Base-by-base conservation (phyloP, 257 asterid species). In the Cinchona pubescens region DNA sequence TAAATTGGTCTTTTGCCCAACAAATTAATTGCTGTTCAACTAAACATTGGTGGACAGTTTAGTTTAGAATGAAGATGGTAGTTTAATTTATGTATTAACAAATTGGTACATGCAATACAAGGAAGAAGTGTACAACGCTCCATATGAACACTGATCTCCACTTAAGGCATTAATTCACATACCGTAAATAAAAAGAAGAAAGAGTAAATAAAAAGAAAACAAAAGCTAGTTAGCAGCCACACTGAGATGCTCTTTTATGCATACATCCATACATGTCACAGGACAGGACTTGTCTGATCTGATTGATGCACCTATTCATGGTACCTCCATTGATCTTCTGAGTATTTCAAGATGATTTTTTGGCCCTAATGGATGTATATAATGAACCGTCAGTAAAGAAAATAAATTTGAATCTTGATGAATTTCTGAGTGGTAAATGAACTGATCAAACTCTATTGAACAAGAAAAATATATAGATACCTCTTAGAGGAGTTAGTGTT, bases 401-500 rank as follows among this genome's bases (percentile, higher is more conserved):
- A 55, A 37, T 23, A 11, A 38, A 12, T 4, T 65, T 32, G 37
- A 62, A 62, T 34, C 25, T 15, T 7, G 11, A 62, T 16, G 25
- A 32, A 62, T 6, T 62, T 32, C 19, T 30, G 42, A 15, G n/a
- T 34, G 43, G 42, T 62, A 62, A 59, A 59, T 12, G 21, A 27
- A 11, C 21, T 27, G 37, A n/a, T n/a, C n/a, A n/a, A 27, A 59
- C 37, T 13, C 64, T 25, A 7, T 34, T 63, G 69, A 72, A 14
- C 7, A 53, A 46, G 27, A 35, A 32, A 49, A 15, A 53, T 23
- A 59, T 32, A 59, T 27, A 66, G 29, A 37, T 27, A 88, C 96
- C 95, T 86, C 78, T 80, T 89, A 58, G 79, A 58, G 55, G 87
- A 77, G 83, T 82, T 83, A 32, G 79, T 76, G 78, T 60, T 82